Evolutionary conservation across 768 basidiomycete species (phyloP).

Genomic region (Coprinellus micaceus): DNA sequence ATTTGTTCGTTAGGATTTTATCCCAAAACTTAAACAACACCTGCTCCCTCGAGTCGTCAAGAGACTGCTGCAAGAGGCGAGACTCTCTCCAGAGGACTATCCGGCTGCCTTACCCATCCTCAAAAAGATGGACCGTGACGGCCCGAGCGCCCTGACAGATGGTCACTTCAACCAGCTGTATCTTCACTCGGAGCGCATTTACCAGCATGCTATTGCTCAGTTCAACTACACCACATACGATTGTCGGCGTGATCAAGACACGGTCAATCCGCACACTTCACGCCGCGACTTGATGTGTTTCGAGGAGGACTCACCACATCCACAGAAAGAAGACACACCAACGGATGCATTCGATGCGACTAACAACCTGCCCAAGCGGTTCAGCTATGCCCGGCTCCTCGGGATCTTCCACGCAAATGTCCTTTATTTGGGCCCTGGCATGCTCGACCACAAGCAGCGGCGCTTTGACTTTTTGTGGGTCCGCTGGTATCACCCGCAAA

Average conservation of each 20-base stretch:
- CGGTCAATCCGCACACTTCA: constrained; percentile 12
- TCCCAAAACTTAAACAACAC: neutral
- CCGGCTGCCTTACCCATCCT: neutral
- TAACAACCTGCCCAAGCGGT: neutral
- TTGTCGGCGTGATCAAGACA: constrained; percentile 12
- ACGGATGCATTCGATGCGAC: too few species aligned
- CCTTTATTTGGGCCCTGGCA: neutral
- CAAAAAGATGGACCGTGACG: neutral
- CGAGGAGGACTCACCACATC: too few species aligned
- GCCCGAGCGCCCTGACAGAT: too few species aligned
- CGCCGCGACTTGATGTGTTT: constrained; percentile 4
- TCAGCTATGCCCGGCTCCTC: neutral
- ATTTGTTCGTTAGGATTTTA: neutral
- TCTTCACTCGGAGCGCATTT: constrained; percentile 5
- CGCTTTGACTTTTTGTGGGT: neutral
- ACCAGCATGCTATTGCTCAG: constrained; percentile 8
- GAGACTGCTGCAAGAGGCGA: neutral
- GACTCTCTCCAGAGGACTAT: neutral
- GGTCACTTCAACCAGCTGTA: neutral
- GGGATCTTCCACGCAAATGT: neutral
- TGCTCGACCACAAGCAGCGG: neutral
- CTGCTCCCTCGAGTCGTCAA: neutral
- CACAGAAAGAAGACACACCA: too few species aligned
- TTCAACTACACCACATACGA: constrained; percentile 19
- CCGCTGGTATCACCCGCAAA: neutral